A percentile compares a stretch with the other conserved stretches of the same genome.
These are phyloP conservation scores for Penicillium lagena DNA, from an alignment of 495 filamentous ascomycete species.

Conservation along the genomic window DNA sequence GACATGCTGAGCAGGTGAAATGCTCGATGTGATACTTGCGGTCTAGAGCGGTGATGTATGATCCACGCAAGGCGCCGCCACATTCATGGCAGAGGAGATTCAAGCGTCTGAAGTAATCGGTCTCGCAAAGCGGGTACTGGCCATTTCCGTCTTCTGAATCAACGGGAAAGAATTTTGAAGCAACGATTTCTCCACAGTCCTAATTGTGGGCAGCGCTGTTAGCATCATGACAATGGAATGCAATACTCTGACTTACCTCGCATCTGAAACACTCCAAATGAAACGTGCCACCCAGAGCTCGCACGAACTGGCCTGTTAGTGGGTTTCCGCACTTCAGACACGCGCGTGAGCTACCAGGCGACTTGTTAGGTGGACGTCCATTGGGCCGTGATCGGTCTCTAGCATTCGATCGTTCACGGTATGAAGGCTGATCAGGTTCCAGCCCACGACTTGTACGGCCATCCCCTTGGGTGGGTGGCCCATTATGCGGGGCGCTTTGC, in stretches of 20 bases:
- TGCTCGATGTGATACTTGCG: slow-evolving; percentile 99
- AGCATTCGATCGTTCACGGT: slow-evolving; percentile 31
- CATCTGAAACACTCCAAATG: slow-evolving; percentile 98
- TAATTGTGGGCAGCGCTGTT: slow-evolving; percentile 24
- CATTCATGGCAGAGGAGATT: slow-evolving; percentile 88
- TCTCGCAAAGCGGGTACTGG: slow-evolving; percentile 96
- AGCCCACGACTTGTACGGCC: slow-evolving; percentile 24
- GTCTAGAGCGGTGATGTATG: slow-evolving; percentile 96
- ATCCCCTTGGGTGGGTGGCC: slow-evolving; percentile 26
- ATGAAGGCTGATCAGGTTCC: slow-evolving; percentile 29
- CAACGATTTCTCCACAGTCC: slow-evolving; percentile 96
- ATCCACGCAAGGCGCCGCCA: slow-evolving; percentile 87
- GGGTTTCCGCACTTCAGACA: slow-evolving; percentile 86
- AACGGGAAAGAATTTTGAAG: slow-evolving; percentile 96
- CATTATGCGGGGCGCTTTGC: slow-evolving; percentile 24
- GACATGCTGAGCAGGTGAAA: slow-evolving; percentile 96
- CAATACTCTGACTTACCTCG: slow-evolving; percentile 56
- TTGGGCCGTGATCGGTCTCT: slow-evolving; percentile 40
- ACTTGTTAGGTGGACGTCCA: slow-evolving; percentile 36
- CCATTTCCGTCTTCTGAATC: slow-evolving; percentile 78
- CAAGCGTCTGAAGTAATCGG: slow-evolving; percentile 91
- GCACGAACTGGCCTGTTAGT: slow-evolving; percentile 91
- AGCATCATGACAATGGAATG: not conserved
- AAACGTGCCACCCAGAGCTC: slow-evolving; percentile 85
- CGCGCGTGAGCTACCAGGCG: slow-evolving; percentile 41